Percentiles rank a stretch among this genome's conserved stretches.
phyloP scores from a whole-genome alignment of 1,284 basidiomycete species.

The Tilletiopsis washingtonensis region DNA sequence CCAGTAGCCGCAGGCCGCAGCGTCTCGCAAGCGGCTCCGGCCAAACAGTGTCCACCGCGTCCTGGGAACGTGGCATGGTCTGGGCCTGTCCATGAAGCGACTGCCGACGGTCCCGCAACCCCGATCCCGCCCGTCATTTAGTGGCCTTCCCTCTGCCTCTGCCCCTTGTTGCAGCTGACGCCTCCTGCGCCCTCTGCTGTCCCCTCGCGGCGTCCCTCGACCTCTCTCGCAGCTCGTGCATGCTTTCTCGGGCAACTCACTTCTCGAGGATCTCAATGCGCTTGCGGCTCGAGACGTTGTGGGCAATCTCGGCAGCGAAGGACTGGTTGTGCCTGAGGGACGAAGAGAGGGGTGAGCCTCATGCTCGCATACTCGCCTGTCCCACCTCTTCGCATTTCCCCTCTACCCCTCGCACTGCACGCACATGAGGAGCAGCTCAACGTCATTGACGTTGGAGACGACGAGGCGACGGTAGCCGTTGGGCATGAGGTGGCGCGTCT shows the following conservation, averaged over 20 bases:
- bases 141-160: no score
- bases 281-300: conserved; percentile 95
- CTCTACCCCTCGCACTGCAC: conserved; percentile 5
- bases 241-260: conserved; percentile 50
- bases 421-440: conserved; percentile 46
- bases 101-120: no score
- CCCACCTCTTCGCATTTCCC: neutral
- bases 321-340: conserved; percentile 83
- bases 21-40: no score
- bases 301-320: conserved; percentile 93
- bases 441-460: conserved; percentile 42
- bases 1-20: no score
- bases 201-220: no score
- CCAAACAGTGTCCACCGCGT: no score
- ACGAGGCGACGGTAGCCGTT: conserved; percentile 47
- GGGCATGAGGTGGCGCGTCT: conserved; percentile 47
- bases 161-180: no score
- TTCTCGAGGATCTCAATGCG: conserved; percentile 84
- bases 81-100: no score
- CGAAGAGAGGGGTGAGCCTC: neutral
- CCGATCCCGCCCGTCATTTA: no score
- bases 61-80: no score
- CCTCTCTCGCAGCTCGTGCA: neutral
- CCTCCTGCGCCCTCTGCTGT: no score
- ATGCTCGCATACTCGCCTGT: neutral